phyloP scores from a whole-genome alignment of 495 filamentous ascomycete species.

The Glonium stellatum region DNA sequence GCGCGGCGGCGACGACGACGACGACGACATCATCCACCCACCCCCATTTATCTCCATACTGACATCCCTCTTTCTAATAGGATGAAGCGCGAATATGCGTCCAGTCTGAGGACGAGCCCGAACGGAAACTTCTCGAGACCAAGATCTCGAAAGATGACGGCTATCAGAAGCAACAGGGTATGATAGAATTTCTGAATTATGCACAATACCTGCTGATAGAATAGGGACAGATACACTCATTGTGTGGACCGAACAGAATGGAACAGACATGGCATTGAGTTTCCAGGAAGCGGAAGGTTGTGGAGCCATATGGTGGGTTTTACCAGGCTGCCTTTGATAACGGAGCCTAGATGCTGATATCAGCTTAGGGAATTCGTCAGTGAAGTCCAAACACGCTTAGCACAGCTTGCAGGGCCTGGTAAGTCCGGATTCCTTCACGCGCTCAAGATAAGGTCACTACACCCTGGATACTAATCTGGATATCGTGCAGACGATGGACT shows the following conservation, averaged over 20 bases:
- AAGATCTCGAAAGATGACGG: constrained; percentile 90
- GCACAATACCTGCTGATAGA: background rate
- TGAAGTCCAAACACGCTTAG: constrained; percentile 65
- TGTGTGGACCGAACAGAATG: constrained; percentile 87
- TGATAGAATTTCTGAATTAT: constrained; percentile 20
- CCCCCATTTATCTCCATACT: constrained; percentile 4
- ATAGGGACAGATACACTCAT: constrained; percentile 75
- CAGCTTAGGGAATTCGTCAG: constrained; percentile 79
- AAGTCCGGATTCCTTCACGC: background rate
- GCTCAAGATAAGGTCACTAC: background rate
- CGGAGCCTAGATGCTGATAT: background rate
- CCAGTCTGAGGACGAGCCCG: constrained; percentile 84
- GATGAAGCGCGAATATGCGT: constrained; percentile 85
- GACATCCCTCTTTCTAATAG: constrained; percentile 34
- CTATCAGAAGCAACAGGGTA: constrained; percentile 98
- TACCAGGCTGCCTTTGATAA: background rate
- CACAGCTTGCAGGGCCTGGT: constrained; percentile 19
- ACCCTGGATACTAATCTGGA: background rate
- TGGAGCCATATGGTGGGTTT: constrained; percentile 72
- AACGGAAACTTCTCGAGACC: constrained; percentile 77
- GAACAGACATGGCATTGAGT: constrained; percentile 93
- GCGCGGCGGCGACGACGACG: constrained; percentile 6
- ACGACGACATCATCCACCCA: constrained; percentile 4
- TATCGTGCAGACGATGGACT: constrained; percentile 66
- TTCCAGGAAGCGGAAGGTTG: constrained; percentile 98